These are phyloP conservation scores for Microdochium bolleyi DNA, from an alignment of 2,329 filamentous ascomycete genomes.

Conservation along the genomic window DNA sequence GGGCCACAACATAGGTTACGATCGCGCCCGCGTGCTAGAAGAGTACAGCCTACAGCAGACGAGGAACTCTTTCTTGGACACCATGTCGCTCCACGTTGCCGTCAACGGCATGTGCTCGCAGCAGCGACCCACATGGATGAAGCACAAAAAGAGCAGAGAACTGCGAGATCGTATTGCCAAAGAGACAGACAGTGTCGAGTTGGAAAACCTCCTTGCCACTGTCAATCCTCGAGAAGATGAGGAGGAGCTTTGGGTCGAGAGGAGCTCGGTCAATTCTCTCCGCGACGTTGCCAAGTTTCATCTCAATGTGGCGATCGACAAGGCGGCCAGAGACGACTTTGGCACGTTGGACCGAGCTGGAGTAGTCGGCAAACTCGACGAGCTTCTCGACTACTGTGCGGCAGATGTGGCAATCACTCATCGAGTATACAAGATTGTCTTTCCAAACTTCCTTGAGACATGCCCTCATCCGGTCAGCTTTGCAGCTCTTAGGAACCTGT, in stretches of 20 bases:
- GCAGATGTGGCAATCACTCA: constrained; percentile 92
- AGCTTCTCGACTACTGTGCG: constrained; percentile 88
- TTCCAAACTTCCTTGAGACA: constrained; percentile 78
- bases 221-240: constrained; percentile 69
- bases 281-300: constrained; percentile 96
- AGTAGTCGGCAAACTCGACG: constrained; percentile 64
- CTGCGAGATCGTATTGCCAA: constrained; percentile 70
- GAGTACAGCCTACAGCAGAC: constrained; percentile 83
- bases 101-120: constrained; percentile 99
- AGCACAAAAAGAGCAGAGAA: constrained; percentile 85
- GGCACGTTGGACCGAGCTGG: constrained; percentile 69
- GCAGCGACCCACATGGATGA: constrained; percentile 95
- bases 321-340: constrained; percentile 79
- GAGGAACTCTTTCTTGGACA: constrained; percentile 83
- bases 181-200: constrained; percentile 61
- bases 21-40: constrained; percentile 78
- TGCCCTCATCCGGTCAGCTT: constrained; percentile 98
- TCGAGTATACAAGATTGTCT: constrained; percentile 86
- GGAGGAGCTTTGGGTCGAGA: constrained; percentile 90
- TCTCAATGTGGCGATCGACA: constrained; percentile 85
- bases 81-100: constrained; percentile 95
- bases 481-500: constrained; percentile 85
- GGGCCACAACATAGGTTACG: constrained; percentile 94
- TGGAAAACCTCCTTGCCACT: constrained; percentile 63
- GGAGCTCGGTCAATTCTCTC: constrained; percentile 91